Evolutionary conservation across 2,329 filamentous ascomycete species (phyloP).

Genomic region (Aspergillus oerlinghausenensis): DNA sequence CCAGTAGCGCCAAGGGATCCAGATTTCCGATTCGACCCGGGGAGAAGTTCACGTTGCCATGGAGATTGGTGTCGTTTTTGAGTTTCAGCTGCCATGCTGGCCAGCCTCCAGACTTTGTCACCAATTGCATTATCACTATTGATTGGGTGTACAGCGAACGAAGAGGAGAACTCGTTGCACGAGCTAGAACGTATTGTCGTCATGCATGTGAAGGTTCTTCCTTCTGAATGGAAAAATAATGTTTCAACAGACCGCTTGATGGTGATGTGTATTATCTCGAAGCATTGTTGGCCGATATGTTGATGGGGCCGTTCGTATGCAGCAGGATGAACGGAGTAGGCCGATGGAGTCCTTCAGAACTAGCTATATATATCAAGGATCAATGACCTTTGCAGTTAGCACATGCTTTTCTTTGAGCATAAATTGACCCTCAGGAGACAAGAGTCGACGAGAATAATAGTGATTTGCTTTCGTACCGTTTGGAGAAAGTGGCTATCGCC

Average conservation of each 20-base stretch:
- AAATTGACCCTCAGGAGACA: not conserved
- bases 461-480: not conserved
- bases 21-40: slow-evolving; percentile 15
- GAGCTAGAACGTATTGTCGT: not conserved
- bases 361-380: not conserved
- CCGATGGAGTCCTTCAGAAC: not conserved
- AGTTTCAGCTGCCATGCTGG: slow-evolving; percentile 4
- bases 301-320: not conserved
- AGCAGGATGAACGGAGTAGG: not conserved
- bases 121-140: slow-evolving; percentile 4
- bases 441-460: not conserved
- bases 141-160: not conserved
- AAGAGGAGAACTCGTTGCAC: not conserved
- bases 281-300: not conserved
- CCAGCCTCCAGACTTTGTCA: slow-evolving; percentile 8
- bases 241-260: not conserved
- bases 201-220: not conserved
- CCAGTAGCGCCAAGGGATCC: slow-evolving; percentile 12
- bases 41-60: slow-evolving; percentile 15
- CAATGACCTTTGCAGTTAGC: not conserved
- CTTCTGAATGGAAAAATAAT: not conserved
- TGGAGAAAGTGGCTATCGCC: not conserved
- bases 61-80: slow-evolving; percentile 11
- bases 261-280: not conserved
- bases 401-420: not conserved